phyloP scores from a whole-genome alignment of 108 stramenopile species.

The Nannochloropsis oceanica region DNA sequence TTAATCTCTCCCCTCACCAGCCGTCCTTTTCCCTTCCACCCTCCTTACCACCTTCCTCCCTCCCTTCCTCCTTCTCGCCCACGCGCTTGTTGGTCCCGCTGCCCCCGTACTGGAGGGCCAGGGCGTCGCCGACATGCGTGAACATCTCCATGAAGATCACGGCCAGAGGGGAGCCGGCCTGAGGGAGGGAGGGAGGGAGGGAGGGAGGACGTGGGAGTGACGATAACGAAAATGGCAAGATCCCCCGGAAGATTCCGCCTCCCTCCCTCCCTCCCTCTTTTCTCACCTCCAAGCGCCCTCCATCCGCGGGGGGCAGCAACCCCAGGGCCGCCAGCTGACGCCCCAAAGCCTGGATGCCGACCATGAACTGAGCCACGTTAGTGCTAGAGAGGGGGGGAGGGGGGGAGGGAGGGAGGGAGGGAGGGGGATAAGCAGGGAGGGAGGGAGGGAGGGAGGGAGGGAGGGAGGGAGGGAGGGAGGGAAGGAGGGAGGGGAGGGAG shows the following conservation, averaged over 20 bases:
- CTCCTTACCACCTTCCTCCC: conserved; percentile 26
- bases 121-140: conserved; percentile 84
- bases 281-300: too few species aligned
- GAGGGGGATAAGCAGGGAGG: too few species aligned
- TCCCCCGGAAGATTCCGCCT: too few species aligned
- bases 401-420: too few species aligned
- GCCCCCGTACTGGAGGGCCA: conserved; percentile 96
- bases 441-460: too few species aligned
- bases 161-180: conserved; percentile 25
- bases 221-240: too few species aligned
- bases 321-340: conserved; percentile 85
- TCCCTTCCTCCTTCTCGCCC: conserved; percentile 10
- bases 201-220: not conserved
- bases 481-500: too few species aligned
- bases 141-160: conserved; percentile 89
- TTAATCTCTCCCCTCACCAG: too few species aligned
- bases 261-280: too few species aligned
- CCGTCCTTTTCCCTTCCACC: too few species aligned
- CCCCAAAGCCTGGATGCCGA: conserved; percentile 76
- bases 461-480: too few species aligned
- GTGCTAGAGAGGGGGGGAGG: conserved; percentile 94
- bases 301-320: too few species aligned
- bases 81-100: conserved; percentile 94
- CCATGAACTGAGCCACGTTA: conserved; percentile 90
- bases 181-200: not conserved